Base-by-base conservation (phyloP, 73 alveolate genomes). In the Paramecium sexaurelia region DNA sequence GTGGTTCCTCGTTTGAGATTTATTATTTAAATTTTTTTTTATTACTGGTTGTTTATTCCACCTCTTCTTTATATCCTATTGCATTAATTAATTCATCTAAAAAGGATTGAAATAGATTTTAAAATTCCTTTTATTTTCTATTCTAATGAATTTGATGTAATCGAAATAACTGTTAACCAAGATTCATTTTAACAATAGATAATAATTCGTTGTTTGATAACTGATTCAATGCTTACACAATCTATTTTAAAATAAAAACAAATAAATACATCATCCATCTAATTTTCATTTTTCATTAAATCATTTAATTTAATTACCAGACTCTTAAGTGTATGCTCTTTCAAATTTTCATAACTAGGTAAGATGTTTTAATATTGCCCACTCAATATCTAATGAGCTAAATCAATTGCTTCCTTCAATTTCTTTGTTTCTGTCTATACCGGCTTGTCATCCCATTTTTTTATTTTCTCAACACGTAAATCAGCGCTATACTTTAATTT, bases 401-500 rank as follows among this genome's bases (percentile, higher is more conserved):
- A 17, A 41, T 78, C 43, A 1, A 78, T 78, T 22, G 90, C 90
- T 41, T 37, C 90, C 36, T 43, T 78, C 32, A 78, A 43, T 78
- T 45, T 78, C 90, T 78, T 78, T 41, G 90, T 24, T 78, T 78
- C 90, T 33, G 24, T 7, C 36, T 78, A 24, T 9, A 4, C 11
- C 15, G 90, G 90, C 27, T 32, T 78, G 11, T 45, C 35, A 45
- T 78, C 39, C 90, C 90, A 78, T 43, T 78, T 78, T 40, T 45
- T 78, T 5, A 78, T 11, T 43, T 78, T 41, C 4, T 78, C 73
- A 26, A 40, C 7, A 24, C 55, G 68, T n/a, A 41, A 45, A 41
- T 78, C 90, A 26, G 90, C 90, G 13, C 90, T 78, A 78, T 51
- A 51, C 73, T 41, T 41, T 78, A 4, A 78, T 22, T 45, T 13